A percentile compares a stretch with the other conserved stretches of the same genome.
These are phyloP conservation scores for Tephrocybe sp. DNA, from an alignment of 768 basidiomycete genomes.

Conservation along the genomic window DNA sequence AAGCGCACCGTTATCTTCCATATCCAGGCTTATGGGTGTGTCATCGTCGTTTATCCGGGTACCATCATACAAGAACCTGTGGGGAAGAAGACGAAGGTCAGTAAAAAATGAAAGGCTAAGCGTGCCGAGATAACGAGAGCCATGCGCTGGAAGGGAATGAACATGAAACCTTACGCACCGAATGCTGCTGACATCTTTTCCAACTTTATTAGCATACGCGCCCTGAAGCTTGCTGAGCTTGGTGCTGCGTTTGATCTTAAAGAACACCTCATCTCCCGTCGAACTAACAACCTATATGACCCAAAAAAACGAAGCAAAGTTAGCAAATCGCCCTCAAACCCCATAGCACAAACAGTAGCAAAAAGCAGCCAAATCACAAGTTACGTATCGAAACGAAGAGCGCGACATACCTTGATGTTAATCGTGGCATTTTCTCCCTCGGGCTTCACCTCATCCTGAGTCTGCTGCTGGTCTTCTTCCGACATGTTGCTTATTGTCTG, in stretches of 20 bases:
- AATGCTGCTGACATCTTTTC: constrained; percentile 84
- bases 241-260: constrained; percentile 95
- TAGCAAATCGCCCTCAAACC: too few relatives aligned
- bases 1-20: constrained; percentile 77
- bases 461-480: constrained; percentile 13
- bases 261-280: constrained; percentile 86
- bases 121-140: not conserved
- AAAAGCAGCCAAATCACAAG: not conserved
- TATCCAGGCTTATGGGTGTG: constrained; percentile 79
- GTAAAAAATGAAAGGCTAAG: not conserved
- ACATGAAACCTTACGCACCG: constrained; percentile 53
- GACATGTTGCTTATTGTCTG: constrained; percentile 9
- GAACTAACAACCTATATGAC: constrained; percentile 65
- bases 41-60: constrained; percentile 84
- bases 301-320: not conserved
- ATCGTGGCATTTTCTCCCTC: constrained; percentile 12
- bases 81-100: constrained; percentile 1
- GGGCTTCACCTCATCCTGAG: constrained; percentile 8
- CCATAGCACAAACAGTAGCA: too few relatives aligned
- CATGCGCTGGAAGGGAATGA: not conserved
- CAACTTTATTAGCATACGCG: constrained; percentile 91
- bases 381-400: not conserved
- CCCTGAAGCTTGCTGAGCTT: constrained; percentile 91
- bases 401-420: constrained; percentile 15
- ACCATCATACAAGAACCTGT: constrained; percentile 91